Base-by-base conservation (phyloP, 331 rosid species). In the Arachis monticola region DNA sequence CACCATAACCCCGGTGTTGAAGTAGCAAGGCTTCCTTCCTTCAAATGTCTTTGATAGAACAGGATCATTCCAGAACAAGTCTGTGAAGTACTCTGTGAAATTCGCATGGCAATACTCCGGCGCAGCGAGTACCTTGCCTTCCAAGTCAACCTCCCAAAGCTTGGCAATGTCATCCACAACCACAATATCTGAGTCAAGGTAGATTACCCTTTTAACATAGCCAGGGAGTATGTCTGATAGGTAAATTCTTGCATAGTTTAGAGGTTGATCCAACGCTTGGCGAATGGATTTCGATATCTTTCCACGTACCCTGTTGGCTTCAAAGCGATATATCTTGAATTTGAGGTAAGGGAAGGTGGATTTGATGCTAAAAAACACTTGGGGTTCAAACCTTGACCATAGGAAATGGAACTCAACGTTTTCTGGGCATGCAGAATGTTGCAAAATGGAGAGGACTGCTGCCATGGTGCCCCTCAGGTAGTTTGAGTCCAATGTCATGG, bases 1-100 rank as follows among this genome's bases (percentile, higher is more conserved):
- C 22, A 91, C 93, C 98, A 93, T 93, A 5, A 91, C 98, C 11
- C 98, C 98, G 0, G 97, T 90, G 85, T 93, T 93, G 40, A 93
- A 90, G 79, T 93, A 93, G 56, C 98, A 93, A 0, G 98, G 93
- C 0, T 73, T 73, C 55, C 96, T 55, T 1, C 88, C 90, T 38
- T 75, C 72, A 0, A 90, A 93, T 0, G 91, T 87, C 0, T 50
- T 48, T 1, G 83, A 22, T 41, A 89, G 10, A 30, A 14, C 62
- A 1, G 30, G 5, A 41, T 87, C 96, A 0, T 82, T 61, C 98
- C 98, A 91, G 45, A 93, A 93, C 62, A 72, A 46, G 0, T 85
- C 83, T 0, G 98, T 87, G 74, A 93, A 93, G 60, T 93, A 93
- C 0, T 69, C 80, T 0, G 88, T 77, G 87, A 93, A 90, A 71